Percentiles rank a stretch among this genome's conserved stretches.
Conservation (phyloP, 164 flowering plant genomes). For the Paratinospora sagittata region DNA sequence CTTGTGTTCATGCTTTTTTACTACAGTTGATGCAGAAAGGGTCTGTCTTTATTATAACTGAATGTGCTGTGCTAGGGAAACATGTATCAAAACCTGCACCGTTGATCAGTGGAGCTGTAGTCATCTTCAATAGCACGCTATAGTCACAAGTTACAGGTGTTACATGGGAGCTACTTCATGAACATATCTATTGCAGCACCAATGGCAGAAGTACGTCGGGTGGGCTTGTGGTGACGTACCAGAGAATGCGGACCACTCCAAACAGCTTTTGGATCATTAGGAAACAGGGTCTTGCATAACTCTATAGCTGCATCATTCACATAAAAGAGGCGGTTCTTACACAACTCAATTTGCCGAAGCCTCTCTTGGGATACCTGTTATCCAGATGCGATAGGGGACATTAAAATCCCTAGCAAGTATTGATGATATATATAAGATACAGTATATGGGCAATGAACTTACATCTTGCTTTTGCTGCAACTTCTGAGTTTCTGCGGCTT, state of each 20-base stretch:
- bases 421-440: neutral
- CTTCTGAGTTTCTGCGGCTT: constrained; percentile 25
- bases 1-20: no score
- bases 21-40: no score
- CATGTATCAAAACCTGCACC: no score
- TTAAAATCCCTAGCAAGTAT: neutral
- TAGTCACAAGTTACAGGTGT: neutral
- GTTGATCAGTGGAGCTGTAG: no score
- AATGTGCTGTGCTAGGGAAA: no score
- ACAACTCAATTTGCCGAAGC: constrained; percentile 27
- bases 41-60: no score
- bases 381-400: neutral
- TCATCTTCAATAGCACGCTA: no score
- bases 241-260: constrained; percentile 88
- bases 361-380: constrained; percentile 40
- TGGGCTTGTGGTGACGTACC: constrained; percentile 16
- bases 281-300: constrained; percentile 55
- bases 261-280: constrained; percentile 37
- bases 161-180: constrained; percentile 37
- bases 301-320: constrained; percentile 52
- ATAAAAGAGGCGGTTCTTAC: constrained; percentile 20
- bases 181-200: constrained; percentile 52
- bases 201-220: constrained; percentile 32
- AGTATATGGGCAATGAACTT: neutral
- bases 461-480: constrained; percentile 30